phyloP scores from a whole-genome alignment of 495 filamentous ascomycete species.

The Pyronema omphalodes region DNA sequence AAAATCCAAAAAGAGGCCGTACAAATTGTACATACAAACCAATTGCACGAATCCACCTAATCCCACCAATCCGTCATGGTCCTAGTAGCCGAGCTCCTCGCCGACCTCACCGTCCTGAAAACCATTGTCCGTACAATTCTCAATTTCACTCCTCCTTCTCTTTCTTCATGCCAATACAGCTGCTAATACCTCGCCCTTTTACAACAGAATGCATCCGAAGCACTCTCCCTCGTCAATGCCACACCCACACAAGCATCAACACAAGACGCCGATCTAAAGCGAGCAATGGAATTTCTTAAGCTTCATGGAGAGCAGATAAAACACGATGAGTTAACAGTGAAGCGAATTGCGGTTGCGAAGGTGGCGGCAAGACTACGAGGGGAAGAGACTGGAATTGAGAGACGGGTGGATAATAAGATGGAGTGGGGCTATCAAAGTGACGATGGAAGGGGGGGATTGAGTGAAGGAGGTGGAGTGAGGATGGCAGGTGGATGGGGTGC shows the following conservation, averaged over 20 bases:
- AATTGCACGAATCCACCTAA: no score
- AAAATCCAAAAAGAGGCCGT: no score
- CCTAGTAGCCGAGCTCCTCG: slow-evolving; percentile 12
- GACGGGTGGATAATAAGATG: neutral
- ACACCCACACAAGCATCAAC: neutral
- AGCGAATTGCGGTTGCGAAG: slow-evolving; percentile 1
- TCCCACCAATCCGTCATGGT: slow-evolving; percentile 5
- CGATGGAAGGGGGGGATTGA: neutral
- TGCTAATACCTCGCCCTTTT: neutral
- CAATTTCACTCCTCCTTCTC: neutral
- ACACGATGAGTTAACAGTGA: slow-evolving; percentile 1
- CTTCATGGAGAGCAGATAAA: slow-evolving; percentile 1
- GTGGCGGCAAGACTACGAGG: slow-evolving; percentile 1
- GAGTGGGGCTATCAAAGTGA: neutral
- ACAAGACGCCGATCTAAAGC: slow-evolving; percentile 3
- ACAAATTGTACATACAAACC: no score
- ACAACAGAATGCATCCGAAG: slow-evolving; percentile 8
- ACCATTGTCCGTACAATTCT: slow-evolving; percentile 9
- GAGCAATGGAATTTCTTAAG: slow-evolving; percentile 7
- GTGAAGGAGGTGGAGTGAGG: neutral
- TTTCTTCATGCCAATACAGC: neutral
- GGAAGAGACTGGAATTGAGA: neutral
- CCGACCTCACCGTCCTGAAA: slow-evolving; percentile 19
- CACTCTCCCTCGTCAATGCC: slow-evolving; percentile 4
- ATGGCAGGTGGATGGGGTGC: neutral